Conservation (phyloP, 768 basidiomycete species). For the Mycena olivaceomarginata region DNA sequence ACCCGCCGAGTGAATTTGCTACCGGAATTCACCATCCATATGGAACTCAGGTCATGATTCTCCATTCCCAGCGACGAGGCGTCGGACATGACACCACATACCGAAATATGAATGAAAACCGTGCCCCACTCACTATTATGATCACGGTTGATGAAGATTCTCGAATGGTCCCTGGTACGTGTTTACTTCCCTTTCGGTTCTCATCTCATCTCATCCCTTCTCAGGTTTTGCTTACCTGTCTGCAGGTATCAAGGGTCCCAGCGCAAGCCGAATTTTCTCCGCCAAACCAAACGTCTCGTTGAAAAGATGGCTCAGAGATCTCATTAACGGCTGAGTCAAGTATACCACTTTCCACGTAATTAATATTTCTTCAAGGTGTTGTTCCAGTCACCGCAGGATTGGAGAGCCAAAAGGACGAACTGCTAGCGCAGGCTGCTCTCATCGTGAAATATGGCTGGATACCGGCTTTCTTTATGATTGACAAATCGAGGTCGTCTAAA, state of each 20-base stretch:
- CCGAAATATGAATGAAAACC: constrained; percentile 43
- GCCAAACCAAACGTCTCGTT: constrained; percentile 23
- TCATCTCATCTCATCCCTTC: no score
- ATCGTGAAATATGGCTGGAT: constrained; percentile 28
- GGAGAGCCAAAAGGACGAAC: not conserved
- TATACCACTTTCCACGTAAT: not conserved
- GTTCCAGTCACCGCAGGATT: constrained; percentile 6
- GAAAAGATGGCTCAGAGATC: constrained; percentile 30
- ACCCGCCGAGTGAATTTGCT: constrained; percentile 22
- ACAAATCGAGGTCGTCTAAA: constrained; percentile 29
- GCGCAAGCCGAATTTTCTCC: constrained; percentile 15
- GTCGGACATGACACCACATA: constrained; percentile 36
- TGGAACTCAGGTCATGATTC: constrained; percentile 10
- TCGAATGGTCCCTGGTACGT: constrained; percentile 39
- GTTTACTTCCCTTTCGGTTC: not conserved
- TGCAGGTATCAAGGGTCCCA: not conserved
- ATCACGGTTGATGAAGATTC: constrained; percentile 23
- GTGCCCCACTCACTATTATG: constrained; percentile 39
- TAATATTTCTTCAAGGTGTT: not conserved
- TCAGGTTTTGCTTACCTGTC: constrained; percentile 23
- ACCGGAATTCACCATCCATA: constrained; percentile 26
- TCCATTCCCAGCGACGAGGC: constrained; percentile 5
- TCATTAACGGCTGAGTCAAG: constrained; percentile 5
- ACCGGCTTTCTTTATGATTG: constrained; percentile 41
- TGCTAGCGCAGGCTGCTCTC: not conserved